phyloP scores from a whole-genome alignment of 1,284 basidiomycete genomes.

The Singerocomus inundabilis region DNA sequence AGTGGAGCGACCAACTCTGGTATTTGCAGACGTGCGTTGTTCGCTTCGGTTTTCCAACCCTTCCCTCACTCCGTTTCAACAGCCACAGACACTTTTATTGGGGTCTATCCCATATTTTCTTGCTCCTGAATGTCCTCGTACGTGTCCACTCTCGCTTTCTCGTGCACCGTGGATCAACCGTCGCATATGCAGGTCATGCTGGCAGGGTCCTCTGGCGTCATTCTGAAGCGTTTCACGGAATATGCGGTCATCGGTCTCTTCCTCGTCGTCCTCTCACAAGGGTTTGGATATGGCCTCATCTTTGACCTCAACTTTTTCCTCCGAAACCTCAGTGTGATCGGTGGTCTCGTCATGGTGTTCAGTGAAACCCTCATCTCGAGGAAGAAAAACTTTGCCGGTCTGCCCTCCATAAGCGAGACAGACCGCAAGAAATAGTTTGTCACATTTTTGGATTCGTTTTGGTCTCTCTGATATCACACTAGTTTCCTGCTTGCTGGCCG shows the following conservation, averaged over 20 bases:
- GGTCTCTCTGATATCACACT: conserved; percentile 8
- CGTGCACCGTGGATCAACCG: not conserved
- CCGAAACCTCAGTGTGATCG: conserved; percentile 89
- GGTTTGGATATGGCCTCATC: conserved; percentile 91
- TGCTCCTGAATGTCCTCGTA: conserved; percentile 89
- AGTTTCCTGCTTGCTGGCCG: conserved; percentile 97
- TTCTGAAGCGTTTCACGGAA: conserved; percentile 86
- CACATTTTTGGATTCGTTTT: not conserved
- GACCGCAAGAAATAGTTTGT: conserved; percentile 98
- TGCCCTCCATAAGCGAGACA: conserved; percentile 89
- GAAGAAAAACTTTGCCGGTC: conserved; percentile 88
- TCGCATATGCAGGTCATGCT: conserved; percentile 79
- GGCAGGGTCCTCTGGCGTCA: conserved; percentile 82
- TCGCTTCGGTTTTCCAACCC: conserved; percentile 1
- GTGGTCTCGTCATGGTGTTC: conserved; percentile 96
- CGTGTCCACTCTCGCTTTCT: conserved; percentile 36
- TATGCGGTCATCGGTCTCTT: conserved; percentile 88
- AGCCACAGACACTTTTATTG: conserved; percentile 94
- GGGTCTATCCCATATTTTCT: conserved; percentile 92
- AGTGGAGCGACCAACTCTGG: conserved; percentile 97
- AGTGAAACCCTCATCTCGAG: conserved; percentile 89
- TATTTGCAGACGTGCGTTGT: conserved; percentile 78
- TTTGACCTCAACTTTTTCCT: conserved; percentile 99
- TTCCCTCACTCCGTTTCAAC: conserved; percentile 7
- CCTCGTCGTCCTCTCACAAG: conserved; percentile 91